Percentiles rank a stretch among this genome's conserved stretches.
Evolutionary conservation across 495 filamentous ascomycete genomes (phyloP).

Genomic region (Tuber aestivum): DNA sequence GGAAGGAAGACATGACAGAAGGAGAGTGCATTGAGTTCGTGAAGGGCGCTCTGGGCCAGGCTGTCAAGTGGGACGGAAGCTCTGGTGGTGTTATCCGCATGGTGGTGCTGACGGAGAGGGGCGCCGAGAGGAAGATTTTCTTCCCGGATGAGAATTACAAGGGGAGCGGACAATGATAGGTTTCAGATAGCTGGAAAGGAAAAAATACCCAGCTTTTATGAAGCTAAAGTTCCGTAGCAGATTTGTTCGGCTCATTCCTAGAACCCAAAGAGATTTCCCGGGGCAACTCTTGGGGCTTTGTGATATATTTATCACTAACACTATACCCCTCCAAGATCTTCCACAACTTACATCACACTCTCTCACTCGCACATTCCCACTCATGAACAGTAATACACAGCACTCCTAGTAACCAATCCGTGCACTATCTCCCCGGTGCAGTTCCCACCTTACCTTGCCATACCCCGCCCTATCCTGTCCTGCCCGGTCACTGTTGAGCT

Average conservation of each 20-base stretch:
- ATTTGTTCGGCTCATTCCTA: neutral
- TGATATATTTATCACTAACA: neutral
- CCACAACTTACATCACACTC: neutral
- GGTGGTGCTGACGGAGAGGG: constrained; percentile 76
- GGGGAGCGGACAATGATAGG: constrained; percentile 33
- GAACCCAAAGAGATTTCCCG: neutral
- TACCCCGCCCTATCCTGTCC: no score
- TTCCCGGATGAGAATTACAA: constrained; percentile 42
- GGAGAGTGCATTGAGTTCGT: constrained; percentile 88
- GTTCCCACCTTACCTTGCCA: neutral
- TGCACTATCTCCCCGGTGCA: neutral
- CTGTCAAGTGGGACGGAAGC: constrained; percentile 98
- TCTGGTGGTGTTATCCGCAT: constrained; percentile 96
- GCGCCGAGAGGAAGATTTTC: constrained; percentile 41
- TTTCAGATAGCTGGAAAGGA: neutral
- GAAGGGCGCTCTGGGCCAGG: constrained; percentile 79
- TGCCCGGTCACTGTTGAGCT: neutral
- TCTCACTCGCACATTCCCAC: neutral
- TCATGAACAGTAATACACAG: neutral
- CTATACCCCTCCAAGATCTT: neutral
- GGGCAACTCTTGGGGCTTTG: neutral
- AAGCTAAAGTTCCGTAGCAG: neutral
- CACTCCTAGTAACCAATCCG: neutral
- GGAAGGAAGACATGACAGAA: constrained; percentile 93
- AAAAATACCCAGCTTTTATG: neutral